Percentiles rank a stretch among this genome's conserved stretches.
phyloP scores from a whole-genome alignment of 2,329 filamentous ascomycete genomes.

The Fusarium sp. region DNA sequence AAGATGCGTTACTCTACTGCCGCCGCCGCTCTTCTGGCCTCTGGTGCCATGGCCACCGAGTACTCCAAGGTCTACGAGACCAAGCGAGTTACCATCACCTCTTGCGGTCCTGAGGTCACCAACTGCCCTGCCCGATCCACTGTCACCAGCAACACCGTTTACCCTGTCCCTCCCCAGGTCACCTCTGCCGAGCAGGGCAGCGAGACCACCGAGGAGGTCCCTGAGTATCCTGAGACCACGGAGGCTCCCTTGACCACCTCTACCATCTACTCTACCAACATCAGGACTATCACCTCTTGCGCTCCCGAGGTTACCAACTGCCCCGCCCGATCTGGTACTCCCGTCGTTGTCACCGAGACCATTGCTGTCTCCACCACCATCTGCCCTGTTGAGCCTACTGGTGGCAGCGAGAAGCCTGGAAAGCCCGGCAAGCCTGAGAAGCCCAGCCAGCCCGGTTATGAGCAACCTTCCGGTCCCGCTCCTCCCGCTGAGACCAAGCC shows the following conservation, averaged over 20 bases:
- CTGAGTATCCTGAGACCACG: conserved; percentile 41
- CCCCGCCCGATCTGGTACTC: conserved; percentile 53
- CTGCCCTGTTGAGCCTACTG: conserved; percentile 49
- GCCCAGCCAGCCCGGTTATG: not conserved
- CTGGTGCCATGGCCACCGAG: conserved; percentile 47
- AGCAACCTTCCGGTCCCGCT: not conserved
- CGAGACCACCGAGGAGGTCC: conserved; percentile 46
- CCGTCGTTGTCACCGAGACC: conserved; percentile 49
- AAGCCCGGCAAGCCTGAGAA: conserved; percentile 7
- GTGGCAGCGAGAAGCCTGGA: conserved; percentile 32
- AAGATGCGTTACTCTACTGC: conserved; percentile 70
- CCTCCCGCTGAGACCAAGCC: conserved; percentile 15
- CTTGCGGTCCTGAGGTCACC: conserved; percentile 55
- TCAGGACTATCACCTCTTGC: conserved; percentile 71
- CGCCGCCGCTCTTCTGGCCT: conserved; percentile 59
- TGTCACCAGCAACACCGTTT: conserved; percentile 31
- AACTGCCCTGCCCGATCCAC: conserved; percentile 42
- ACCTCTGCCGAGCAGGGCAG: conserved; percentile 44
- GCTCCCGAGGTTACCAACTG: conserved; percentile 69
- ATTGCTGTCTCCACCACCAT: conserved; percentile 52
- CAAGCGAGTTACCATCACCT: conserved; percentile 68
- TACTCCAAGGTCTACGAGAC: conserved; percentile 65
- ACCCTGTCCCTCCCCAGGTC: conserved; percentile 27
- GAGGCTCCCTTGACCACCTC: conserved; percentile 58
- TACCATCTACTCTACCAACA: conserved; percentile 66